These are phyloP conservation scores for Vachellia pachyceras DNA, from an alignment of 306 rosid genomes.

Conservation along the genomic window DNA sequence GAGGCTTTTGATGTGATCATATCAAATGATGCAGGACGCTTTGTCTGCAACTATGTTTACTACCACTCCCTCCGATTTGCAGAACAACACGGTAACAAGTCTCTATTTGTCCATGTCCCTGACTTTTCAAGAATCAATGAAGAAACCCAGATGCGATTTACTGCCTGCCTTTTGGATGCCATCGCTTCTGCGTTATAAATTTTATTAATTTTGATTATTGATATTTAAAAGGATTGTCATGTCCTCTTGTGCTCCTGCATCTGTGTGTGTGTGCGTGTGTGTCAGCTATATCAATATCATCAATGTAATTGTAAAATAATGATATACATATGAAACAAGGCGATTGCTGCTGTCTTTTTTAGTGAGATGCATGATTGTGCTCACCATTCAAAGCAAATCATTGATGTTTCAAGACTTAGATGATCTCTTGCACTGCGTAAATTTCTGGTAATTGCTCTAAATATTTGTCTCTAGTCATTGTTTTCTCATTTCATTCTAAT, in stretches of 20 bases:
- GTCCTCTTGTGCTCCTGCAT: conserved; percentile 35
- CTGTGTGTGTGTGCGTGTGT: neutral
- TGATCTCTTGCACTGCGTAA: neutral
- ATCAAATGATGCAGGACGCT: conserved; percentile 86
- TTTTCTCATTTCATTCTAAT: neutral
- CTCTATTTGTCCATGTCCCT: conserved; percentile 87
- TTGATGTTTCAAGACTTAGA: conserved; percentile 27
- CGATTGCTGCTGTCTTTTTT: conserved; percentile 15
- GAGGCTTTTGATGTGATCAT: conserved; percentile 56
- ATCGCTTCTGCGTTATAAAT: conserved; percentile 64
- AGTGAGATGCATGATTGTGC: conserved; percentile 2
- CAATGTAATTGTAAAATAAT: conserved; percentile 42
- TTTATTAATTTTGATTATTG: conserved; percentile 4
- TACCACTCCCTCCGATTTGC: conserved; percentile 83
- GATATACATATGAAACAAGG: neutral
- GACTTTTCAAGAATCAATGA: conserved; percentile 71
- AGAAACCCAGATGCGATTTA: conserved; percentile 76
- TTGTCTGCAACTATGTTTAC: conserved; percentile 88
- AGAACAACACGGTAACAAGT: conserved; percentile 82
- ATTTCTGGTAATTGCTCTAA: conserved; percentile 11
- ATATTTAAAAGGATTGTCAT: conserved; percentile 17
- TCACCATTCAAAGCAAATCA: conserved; percentile 21
- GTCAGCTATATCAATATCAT: conserved; percentile 39
- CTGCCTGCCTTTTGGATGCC: conserved; percentile 75
- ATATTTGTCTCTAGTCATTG: neutral